phyloP scores from a whole-genome alignment of 768 basidiomycete species.

The Lactarius pseudohatsudake region DNA sequence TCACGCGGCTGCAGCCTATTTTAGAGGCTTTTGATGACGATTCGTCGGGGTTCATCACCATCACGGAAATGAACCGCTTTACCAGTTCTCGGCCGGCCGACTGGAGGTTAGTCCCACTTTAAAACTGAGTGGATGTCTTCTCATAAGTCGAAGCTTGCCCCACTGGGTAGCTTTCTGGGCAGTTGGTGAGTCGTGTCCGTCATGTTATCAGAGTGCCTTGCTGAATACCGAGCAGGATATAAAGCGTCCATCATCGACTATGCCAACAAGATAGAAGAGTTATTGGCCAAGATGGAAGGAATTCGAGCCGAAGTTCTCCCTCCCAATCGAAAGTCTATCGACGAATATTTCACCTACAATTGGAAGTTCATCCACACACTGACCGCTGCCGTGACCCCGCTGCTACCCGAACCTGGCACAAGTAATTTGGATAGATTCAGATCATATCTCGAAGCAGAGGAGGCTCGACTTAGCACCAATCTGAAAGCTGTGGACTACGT shows the following conservation, averaged over 20 bases:
- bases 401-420: neutral
- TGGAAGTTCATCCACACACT: conserved; percentile 15
- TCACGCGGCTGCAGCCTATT: conserved; percentile 31
- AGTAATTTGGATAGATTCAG: conserved; percentile 27
- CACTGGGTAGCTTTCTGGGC: conserved; percentile 40
- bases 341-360: neutral
- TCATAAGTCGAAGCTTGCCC: conserved; percentile 27
- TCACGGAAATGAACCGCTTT: conserved; percentile 37
- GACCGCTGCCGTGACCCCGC: conserved; percentile 2
- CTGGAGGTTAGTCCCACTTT: conserved; percentile 33
- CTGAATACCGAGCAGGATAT: conserved; percentile 11
- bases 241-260: conserved; percentile 23
- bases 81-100: conserved; percentile 31
- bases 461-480: conserved; percentile 31
- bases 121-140: neutral
- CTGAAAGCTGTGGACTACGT: conserved; percentile 32
- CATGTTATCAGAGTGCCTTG: neutral
- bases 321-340: conserved; percentile 8
- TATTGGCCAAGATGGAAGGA: conserved; percentile 25
- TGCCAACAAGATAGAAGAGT: conserved; percentile 16
- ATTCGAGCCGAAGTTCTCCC: conserved; percentile 11
- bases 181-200: conserved; percentile 7
- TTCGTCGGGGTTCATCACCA: conserved; percentile 37
- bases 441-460: conserved; percentile 31
- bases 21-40: conserved; percentile 39